Percentiles rank a stretch among this genome's conserved stretches.
phyloP scores from a whole-genome alignment of 2,329 filamentous ascomycete genomes.

The Sarocladium brachiariae region DNA sequence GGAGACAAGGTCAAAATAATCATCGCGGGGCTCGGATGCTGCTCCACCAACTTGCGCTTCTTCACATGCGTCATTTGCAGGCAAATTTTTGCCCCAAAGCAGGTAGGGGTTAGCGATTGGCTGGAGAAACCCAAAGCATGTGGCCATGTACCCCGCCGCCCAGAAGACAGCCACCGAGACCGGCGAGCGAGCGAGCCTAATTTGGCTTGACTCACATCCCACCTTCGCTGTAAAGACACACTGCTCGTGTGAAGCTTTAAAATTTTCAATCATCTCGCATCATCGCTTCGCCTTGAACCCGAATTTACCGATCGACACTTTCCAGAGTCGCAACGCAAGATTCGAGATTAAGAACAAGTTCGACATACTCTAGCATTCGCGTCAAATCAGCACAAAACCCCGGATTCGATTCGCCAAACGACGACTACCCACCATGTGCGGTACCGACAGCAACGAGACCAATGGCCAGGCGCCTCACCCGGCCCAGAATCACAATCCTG shows the following conservation, averaged over 20 bases:
- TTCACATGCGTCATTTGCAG: not conserved
- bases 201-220: not conserved
- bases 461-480: not conserved
- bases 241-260: not conserved
- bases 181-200: not conserved
- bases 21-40: not conserved
- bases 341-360: not conserved
- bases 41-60: not conserved
- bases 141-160: not conserved
- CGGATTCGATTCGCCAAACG: not conserved
- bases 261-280: not conserved
- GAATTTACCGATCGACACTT: not conserved
- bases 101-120: not conserved
- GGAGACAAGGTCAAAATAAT: not conserved
- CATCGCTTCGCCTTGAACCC: not conserved
- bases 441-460: not conserved
- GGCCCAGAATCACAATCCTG: not conserved
- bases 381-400: not conserved
- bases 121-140: not conserved
- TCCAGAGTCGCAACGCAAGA: not conserved
- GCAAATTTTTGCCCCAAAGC: not conserved
- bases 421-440: conserved; percentile 5
- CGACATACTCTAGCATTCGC: not conserved
- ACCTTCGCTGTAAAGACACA: not conserved
- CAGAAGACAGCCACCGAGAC: not conserved